Conservation (phyloP, 2,329 filamentous ascomycete genomes). For the Claviceps monticola region DNA sequence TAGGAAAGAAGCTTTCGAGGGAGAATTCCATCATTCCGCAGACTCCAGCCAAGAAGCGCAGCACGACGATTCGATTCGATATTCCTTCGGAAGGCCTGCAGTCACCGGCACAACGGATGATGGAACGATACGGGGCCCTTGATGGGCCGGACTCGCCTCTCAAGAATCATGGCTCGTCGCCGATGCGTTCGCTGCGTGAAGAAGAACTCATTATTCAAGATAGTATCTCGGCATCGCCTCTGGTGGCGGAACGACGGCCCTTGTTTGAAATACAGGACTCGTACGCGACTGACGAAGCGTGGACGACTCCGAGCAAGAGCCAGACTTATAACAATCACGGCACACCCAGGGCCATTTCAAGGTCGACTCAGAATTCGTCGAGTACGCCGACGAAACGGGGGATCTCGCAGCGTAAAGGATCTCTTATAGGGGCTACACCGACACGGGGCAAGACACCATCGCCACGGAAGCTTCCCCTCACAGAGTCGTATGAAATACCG, state of each 20-base stretch:
- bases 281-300: slow-evolving; percentile 24
- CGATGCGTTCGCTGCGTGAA: slow-evolving; percentile 10
- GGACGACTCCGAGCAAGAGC: slow-evolving; percentile 14
- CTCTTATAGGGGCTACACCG: slow-evolving; percentile 11
- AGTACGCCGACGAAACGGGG: not conserved
- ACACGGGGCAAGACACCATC: slow-evolving; percentile 7
- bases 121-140: slow-evolving; percentile 25
- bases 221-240: slow-evolving; percentile 8
- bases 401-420: not conserved
- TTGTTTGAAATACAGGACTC: slow-evolving; percentile 32
- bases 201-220: slow-evolving; percentile 8
- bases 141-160: slow-evolving; percentile 23
- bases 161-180: slow-evolving; percentile 18
- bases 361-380: not conserved
- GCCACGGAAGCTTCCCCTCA: not conserved
- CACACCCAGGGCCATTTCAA: not conserved
- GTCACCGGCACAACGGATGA: slow-evolving; percentile 27
- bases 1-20: slow-evolving; percentile 7
- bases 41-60: slow-evolving; percentile 24
- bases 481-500: slow-evolving; percentile 25
- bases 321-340: slow-evolving; percentile 5
- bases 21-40: slow-evolving; percentile 26
- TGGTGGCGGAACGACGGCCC: slow-evolving; percentile 10
- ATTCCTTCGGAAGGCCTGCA: slow-evolving; percentile 27
- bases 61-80: slow-evolving; percentile 18